Evolutionary conservation across 129 eudicot species (phyloP), one percentile per base, ranked within the genome.

Genomic region (Pseudognaphalium luteoalbum): DNA sequence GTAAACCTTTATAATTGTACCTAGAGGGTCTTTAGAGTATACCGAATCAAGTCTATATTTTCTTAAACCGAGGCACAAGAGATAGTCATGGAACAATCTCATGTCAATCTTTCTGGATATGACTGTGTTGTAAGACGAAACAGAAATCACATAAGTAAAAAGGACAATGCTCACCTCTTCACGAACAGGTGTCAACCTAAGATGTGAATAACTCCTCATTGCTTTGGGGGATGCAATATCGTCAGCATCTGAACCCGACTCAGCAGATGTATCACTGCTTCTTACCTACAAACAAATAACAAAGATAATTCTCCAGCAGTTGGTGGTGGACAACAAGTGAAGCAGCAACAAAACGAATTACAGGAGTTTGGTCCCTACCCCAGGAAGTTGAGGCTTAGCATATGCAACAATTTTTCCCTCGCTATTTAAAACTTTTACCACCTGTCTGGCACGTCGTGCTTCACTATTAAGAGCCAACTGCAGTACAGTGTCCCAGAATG

Each of bases 231-330:
- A 93, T 70, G 92, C 92, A 70, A 93, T 90, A 82, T 93, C 98
- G 73, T 93, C 98, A 86, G 98, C 98, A 83, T 93, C 98, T 58
- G 98, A 93, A 4, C 98, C 98, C 14, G 98, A 93, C 73, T 93
- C 96, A 0, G 96, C 96, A 66, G 98, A 92, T 32, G 98, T 88
- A 74, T 93, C 98, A 75, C 98, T 93, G 29, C 96, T 81, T 85
- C 88, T 93, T 64, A 93, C 39, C 95, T 88, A 86, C 66, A 80
- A 30, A 68, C n/a, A 15, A 66, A 73, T 35, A 6, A 65, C 9
- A 68, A 69, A 6, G 44, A 17, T 41, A 34, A 44, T 17, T 20
- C 8, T 75, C 34, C 60, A 25, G 32, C 9, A 69, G 15, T 35
- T 37, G 67, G 22, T 41, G 12, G 9, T 21, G 54, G 14, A 42